Conservation (phyloP, 2,329 filamentous ascomycete genomes). For the Claviceps sp. region DNA sequence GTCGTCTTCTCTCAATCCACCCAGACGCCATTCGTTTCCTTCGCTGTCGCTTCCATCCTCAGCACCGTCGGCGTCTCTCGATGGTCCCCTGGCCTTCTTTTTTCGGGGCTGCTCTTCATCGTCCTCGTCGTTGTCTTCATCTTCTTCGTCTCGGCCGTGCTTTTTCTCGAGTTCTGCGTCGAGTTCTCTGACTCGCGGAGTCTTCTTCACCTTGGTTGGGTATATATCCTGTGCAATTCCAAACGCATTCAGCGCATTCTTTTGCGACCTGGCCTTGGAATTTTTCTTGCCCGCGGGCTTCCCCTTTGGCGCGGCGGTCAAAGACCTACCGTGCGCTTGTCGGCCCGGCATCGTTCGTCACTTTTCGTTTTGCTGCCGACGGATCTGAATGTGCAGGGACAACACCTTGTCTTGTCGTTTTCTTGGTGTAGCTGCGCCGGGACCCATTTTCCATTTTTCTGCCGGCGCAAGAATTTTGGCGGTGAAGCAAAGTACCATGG, state of each 20-base stretch:
- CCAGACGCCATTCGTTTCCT: slow-evolving; percentile 74
- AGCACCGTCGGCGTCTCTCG: slow-evolving; percentile 39
- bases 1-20: slow-evolving; percentile 41
- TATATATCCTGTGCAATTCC: slow-evolving; percentile 42
- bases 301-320: slow-evolving; percentile 26
- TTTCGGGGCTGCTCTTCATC: slow-evolving; percentile 30
- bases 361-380: slow-evolving; percentile 6
- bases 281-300: slow-evolving; percentile 22
- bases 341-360: slow-evolving; percentile 36
- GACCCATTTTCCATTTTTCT: slow-evolving; percentile 13
- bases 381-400: neutral
- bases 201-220: slow-evolving; percentile 32
- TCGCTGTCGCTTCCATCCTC: slow-evolving; percentile 75
- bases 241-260: slow-evolving; percentile 43
- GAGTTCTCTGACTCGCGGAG: slow-evolving; percentile 36
- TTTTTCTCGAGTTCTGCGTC: slow-evolving; percentile 34
- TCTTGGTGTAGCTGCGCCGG: neutral
- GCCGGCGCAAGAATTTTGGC: slow-evolving; percentile 17
- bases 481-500: slow-evolving; percentile 14
- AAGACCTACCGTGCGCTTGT: slow-evolving; percentile 42
- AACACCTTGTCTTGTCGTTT: neutral
- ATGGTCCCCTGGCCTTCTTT: slow-evolving; percentile 28
- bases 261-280: slow-evolving; percentile 34
- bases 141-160: slow-evolving; percentile 29
- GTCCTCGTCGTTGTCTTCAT: slow-evolving; percentile 31